Conservation (phyloP, 257 asterid species). For the Ilex aquifolium region DNA sequence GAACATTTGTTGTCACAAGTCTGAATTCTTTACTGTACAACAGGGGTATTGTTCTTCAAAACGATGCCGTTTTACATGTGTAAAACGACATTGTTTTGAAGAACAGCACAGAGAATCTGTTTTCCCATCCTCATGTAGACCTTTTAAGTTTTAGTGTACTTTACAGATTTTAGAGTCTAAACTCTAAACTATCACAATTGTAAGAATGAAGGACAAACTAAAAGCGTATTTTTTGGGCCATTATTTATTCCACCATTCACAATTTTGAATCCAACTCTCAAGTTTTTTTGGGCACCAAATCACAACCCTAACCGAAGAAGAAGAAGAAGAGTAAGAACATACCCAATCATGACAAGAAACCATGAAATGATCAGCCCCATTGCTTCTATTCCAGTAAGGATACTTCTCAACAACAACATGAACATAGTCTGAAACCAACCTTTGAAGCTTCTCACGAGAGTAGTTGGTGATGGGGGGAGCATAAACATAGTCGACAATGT, state of each 20-base stretch:
- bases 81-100: too few species aligned
- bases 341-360: constrained; percentile 97
- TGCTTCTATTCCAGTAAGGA: constrained; percentile 73
- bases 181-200: background rate
- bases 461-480: constrained; percentile 35
- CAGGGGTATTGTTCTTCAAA: too few species aligned
- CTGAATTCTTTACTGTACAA: too few species aligned
- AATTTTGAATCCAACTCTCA: background rate
- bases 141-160: too few species aligned
- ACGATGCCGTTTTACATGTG: too few species aligned
- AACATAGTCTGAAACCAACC: constrained; percentile 58
- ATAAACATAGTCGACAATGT: constrained; percentile 55
- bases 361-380: constrained; percentile 86
- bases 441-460: constrained; percentile 34
- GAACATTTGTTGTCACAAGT: too few species aligned
- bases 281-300: background rate
- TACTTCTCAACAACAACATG: constrained; percentile 41
- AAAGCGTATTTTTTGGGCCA: background rate
- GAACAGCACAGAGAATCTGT: too few species aligned
- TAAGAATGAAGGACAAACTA: background rate
- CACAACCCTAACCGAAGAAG: background rate
- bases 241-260: background rate
- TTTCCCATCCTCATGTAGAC: too few species aligned
- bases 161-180: too few species aligned
- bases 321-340: background rate